Evolutionary conservation across 495 filamentous ascomycete species (phyloP).

Genomic region (Friedmanniomyces endolithicus): DNA sequence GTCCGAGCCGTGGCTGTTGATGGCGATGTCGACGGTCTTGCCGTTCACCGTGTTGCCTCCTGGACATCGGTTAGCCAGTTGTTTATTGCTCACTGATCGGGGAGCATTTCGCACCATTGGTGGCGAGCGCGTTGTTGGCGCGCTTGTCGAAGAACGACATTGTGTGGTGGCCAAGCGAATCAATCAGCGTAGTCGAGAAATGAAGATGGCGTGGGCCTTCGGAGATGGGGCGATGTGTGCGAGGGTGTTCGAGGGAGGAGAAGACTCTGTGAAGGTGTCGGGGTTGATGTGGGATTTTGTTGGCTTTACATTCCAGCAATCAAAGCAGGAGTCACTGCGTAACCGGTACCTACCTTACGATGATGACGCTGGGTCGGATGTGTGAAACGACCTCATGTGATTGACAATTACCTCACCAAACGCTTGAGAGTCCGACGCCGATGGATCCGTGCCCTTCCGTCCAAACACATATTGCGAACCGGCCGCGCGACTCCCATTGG

Average conservation of each 20-base stretch:
- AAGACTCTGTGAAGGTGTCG: no score
- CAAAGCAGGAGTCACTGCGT: neutral
- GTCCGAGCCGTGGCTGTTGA: constrained; percentile 50
- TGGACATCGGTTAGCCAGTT: no score
- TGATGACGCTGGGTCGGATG: neutral
- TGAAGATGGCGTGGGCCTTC: neutral
- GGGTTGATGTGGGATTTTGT: neutral
- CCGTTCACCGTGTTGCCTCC: constrained; percentile 10
- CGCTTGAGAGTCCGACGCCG: no score
- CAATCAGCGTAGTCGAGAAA: no score
- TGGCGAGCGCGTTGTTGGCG: constrained; percentile 11
- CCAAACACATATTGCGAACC: no score
- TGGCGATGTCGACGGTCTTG: constrained; percentile 35
- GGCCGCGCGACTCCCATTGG: no score
- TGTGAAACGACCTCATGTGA: no score
- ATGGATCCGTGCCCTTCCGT: no score
- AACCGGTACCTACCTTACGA: neutral
- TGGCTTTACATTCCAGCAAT: neutral
- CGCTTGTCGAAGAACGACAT: constrained; percentile 2
- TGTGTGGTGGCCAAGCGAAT: neutral
- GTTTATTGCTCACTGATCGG: no score
- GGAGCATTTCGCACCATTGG: constrained; percentile 21
- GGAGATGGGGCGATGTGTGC: neutral
- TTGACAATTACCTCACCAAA: no score
- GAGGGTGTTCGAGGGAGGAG: neutral